Base-by-base conservation (phyloP, 2,329 filamentous ascomycete species). In the Cercospora zeina region DNA sequence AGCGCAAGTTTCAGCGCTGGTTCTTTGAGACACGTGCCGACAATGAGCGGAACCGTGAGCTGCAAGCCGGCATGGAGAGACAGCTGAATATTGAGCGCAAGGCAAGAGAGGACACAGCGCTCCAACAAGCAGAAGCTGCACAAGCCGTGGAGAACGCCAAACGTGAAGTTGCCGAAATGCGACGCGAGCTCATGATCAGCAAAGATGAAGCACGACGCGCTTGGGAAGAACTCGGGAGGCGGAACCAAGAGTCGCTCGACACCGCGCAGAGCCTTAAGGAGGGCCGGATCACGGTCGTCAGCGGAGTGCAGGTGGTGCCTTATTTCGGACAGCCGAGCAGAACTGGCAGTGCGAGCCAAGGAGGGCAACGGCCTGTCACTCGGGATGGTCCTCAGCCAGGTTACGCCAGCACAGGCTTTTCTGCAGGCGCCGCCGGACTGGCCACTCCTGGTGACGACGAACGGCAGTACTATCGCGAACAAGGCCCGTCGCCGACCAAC, bases 1-100 rank as follows among this genome's bases (percentile, higher is more conserved):
- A 99, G 77, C 87, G 95, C 67, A 97, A 97, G 75, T 99, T 99
- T 71, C 95, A 99, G 77, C 86, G 95, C 55, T 99, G 95, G 95
- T 97, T 97, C 78, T 96, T 96, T 70, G 95, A 99, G 75, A 96
- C 93, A 7, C 85, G 93, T 56, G 85, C 88, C 33, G 93, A 97
- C 68, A 86, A 96, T 67, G 95, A 97, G 78, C 87, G 89, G 30
- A 84, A 88, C 54, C 89, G 90, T 68, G 95, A 97, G 76, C 82
- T 89, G 37, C 90, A 91, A 61, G 92, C 87, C 2, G 86, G 93
- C 73, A 79, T 96, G n/a, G 88, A 96, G 71, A 81, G 83, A 34
- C 84, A 87, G 42, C 78, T 97, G n/a, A 83, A 88, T 49, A 83
- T 87, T 39, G 93, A 97, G 76, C 84, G 90, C 58, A 84, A 86